A percentile compares a stretch with the other conserved stretches of the same genome.
Evolutionary conservation across 495 filamentous ascomycete species (phyloP).

Genomic region (Darksidea phi): DNA sequence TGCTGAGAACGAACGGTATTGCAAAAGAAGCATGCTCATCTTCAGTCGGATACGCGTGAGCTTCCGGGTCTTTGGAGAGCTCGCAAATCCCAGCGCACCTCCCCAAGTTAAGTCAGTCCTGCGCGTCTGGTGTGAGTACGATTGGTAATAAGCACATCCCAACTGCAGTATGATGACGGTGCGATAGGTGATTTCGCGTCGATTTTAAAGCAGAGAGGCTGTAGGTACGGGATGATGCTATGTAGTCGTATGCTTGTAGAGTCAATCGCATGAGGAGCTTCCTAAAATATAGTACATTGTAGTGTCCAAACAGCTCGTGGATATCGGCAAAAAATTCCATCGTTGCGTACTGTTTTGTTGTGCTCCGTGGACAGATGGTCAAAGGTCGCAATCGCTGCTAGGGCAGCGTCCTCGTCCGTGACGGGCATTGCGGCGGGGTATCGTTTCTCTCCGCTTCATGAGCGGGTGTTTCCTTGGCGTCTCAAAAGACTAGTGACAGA

Average conservation of each 20-base stretch:
- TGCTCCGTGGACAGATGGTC: slow-evolving; percentile 35
- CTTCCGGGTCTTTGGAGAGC: slow-evolving; percentile 40
- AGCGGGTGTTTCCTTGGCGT: slow-evolving; percentile 1
- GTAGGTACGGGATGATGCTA: neutral
- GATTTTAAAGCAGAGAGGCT: no score
- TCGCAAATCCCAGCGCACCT: slow-evolving; percentile 46
- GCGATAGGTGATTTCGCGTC: no score
- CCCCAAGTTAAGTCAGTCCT: slow-evolving; percentile 3
- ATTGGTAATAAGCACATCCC: no score
- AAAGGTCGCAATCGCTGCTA: slow-evolving; percentile 38
- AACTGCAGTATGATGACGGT: no score
- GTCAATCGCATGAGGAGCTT: slow-evolving; percentile 39
- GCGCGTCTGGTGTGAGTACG: no score
- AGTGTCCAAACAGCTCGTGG: slow-evolving; percentile 40
- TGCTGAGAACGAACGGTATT: slow-evolving; percentile 42
- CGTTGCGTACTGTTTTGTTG: slow-evolving; percentile 28
- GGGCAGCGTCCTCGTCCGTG: slow-evolving; percentile 43
- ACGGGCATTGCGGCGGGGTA: slow-evolving; percentile 34
- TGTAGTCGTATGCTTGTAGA: slow-evolving; percentile 25
- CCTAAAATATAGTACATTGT: slow-evolving; percentile 43
- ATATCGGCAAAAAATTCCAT: slow-evolving; percentile 42
- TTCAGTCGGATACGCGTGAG: slow-evolving; percentile 42
- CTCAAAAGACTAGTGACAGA: neutral
- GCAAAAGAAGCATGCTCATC: slow-evolving; percentile 40
- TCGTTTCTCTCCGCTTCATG: slow-evolving; percentile 3